Evolutionary conservation across 805 yeast species (phyloP).

Genomic region (Hanseniaspora singularis): DNA sequence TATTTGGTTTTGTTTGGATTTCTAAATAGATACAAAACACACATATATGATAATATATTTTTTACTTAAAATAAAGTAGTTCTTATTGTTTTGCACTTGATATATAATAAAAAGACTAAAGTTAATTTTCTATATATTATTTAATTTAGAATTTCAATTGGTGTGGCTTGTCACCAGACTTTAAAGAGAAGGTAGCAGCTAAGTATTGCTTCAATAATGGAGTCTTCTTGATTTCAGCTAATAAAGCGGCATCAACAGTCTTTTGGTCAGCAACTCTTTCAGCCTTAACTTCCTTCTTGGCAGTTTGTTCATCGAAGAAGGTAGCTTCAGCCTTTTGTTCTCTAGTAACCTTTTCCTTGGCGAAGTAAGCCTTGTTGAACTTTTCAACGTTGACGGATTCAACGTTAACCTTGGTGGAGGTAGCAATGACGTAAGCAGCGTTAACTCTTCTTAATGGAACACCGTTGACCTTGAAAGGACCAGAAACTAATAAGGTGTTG

Average conservation of each 20-base stretch:
- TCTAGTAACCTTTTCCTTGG: conserved; percentile 82
- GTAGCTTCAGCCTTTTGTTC: conserved; percentile 81
- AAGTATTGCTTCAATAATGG: conserved; percentile 95
- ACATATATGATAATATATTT: no score
- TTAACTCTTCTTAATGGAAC: conserved; percentile 99
- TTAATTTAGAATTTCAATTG: conserved; percentile 91
- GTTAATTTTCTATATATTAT: no score
- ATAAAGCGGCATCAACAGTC: conserved; percentile 80
- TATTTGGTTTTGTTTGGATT: no score
- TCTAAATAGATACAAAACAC: no score
- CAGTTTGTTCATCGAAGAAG: conserved; percentile 66
- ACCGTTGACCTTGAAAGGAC: conserved; percentile 99
- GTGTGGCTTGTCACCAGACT: conserved; percentile 98
- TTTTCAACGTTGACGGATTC: conserved; percentile 74
- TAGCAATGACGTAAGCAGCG: conserved; percentile 97
- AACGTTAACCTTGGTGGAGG: conserved; percentile 83
- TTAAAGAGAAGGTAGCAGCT: conserved; percentile 88
- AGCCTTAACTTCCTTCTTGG: conserved; percentile 77
- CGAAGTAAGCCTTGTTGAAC: conserved; percentile 89
- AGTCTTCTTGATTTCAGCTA: conserved; percentile 91
- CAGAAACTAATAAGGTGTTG: conserved; percentile 92
- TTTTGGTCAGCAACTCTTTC: conserved; percentile 96
- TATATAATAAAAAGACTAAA: no score
- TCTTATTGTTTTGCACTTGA: no score
- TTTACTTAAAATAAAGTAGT: no score